A percentile compares a stretch with the other conserved stretches of the same genome.
Evolutionary conservation across 805 yeast species (phyloP).

Genomic region (Saccharomycopsis guyanensis): DNA sequence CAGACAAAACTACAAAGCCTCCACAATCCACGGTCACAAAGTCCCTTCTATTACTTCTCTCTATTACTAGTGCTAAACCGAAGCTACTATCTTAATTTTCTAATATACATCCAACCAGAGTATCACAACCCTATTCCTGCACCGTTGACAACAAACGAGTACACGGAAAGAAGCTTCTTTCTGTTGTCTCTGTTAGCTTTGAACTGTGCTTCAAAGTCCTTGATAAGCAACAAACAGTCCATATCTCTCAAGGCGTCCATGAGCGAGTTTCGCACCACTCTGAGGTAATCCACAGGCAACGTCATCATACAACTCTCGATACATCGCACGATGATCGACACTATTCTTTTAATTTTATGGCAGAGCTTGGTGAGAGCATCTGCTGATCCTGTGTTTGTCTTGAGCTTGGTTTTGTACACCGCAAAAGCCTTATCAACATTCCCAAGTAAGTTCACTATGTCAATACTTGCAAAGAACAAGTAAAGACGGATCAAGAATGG

Average conservation of each 20-base stretch:
- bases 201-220: slow-evolving; percentile 10
- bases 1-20: too few relatives aligned
- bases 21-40: too few relatives aligned
- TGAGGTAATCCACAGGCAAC: slow-evolving; percentile 16
- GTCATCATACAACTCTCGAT: slow-evolving; percentile 17
- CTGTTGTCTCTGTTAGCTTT: slow-evolving; percentile 11
- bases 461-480: slow-evolving; percentile 15
- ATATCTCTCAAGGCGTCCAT: slow-evolving; percentile 20
- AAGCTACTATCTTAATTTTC: too few relatives aligned
- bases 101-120: too few relatives aligned
- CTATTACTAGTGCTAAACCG: too few relatives aligned
- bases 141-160: slow-evolving; percentile 16
- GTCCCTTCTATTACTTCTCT: too few relatives aligned
- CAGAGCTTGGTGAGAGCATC: slow-evolving; percentile 10
- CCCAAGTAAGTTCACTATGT: slow-evolving; percentile 6
- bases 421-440: slow-evolving; percentile 8
- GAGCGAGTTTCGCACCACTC: slow-evolving; percentile 15
- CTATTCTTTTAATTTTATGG: slow-evolving; percentile 10
- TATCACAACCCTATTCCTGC: slow-evolving; percentile 15
- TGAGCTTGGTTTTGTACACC: background rate
- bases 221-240: slow-evolving; percentile 15
- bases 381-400: background rate
- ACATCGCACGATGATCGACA: slow-evolving; percentile 8
- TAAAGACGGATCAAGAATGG: slow-evolving; percentile 15
- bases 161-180: slow-evolving; percentile 8